A percentile compares a stretch with the other conserved stretches of the same genome.
phyloP scores from a whole-genome alignment of 1,284 basidiomycete species.

The Porogramme epimiltina region DNA sequence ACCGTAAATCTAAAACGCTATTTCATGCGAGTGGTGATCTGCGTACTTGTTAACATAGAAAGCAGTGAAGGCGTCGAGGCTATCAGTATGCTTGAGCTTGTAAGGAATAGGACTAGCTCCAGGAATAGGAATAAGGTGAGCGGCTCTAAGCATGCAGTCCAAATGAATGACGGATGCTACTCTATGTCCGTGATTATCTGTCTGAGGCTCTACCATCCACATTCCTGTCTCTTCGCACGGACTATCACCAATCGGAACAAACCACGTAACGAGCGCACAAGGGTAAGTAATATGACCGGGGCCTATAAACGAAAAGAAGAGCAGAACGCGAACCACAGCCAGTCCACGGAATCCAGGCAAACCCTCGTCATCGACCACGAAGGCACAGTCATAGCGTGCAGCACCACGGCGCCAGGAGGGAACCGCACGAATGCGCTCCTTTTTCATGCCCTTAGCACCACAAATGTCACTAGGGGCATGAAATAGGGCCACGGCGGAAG shows the following conservation, averaged over 20 bases:
- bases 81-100: not conserved
- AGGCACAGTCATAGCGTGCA: constrained; percentile 12
- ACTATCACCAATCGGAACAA: constrained; percentile 1
- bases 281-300: constrained; percentile 3
- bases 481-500: constrained; percentile 19
- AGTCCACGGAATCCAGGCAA: not conserved
- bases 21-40: constrained; percentile 2
- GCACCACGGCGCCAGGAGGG: constrained; percentile 17
- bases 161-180: constrained; percentile 11
- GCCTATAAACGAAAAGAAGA: constrained; percentile 11
- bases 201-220: constrained; percentile 21
- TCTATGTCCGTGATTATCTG: constrained; percentile 1
- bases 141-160: constrained; percentile 11
- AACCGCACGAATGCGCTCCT: constrained; percentile 21
- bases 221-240: constrained; percentile 22
- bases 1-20: too few relatives aligned
- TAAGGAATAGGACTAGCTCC: constrained; percentile 3
- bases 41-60: constrained; percentile 9
- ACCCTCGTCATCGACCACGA: not conserved
- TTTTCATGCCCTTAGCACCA: constrained; percentile 27
- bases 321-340: not conserved
- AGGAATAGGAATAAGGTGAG: constrained; percentile 24
- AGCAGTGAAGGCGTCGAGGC: not conserved
- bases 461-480: constrained; percentile 31
- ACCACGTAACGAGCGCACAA: constrained; percentile 27